phyloP scores from a whole-genome alignment of 345 rosid species.

The Euclidium syriacum region DNA sequence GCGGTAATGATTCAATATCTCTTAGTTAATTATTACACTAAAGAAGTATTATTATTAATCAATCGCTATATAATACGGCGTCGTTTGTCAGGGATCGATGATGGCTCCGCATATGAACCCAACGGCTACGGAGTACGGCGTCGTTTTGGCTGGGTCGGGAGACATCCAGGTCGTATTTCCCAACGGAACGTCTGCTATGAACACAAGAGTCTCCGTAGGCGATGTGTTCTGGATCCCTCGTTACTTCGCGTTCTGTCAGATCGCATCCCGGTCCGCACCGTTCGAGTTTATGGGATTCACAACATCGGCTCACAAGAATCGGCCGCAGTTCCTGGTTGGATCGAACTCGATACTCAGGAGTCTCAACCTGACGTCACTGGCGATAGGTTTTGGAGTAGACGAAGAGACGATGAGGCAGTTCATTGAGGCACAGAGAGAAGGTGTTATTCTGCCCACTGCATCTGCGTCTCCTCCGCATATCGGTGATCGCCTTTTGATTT shows the following conservation, averaged over 20 bases:
- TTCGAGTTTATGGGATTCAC: constrained; percentile 86
- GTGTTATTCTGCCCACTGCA: constrained; percentile 61
- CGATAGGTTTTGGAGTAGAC: constrained; percentile 53
- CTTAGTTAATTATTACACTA: not conserved
- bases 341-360: constrained; percentile 47
- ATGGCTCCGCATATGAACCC: constrained; percentile 95
- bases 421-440: constrained; percentile 47
- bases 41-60: not conserved
- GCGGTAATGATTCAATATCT: constrained; percentile 45
- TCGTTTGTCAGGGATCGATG: constrained; percentile 71
- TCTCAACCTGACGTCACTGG: constrained; percentile 44
- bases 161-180: constrained; percentile 69
- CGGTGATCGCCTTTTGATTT: not conserved
- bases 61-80: too few relatives aligned
- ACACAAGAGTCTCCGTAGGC: constrained; percentile 45
- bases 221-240: constrained; percentile 83
- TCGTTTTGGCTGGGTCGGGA: constrained; percentile 61
- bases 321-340: constrained; percentile 80
- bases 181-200: constrained; percentile 67
- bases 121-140: constrained; percentile 74
- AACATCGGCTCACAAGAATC: constrained; percentile 63
- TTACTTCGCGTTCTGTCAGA: constrained; percentile 82
- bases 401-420: constrained; percentile 35
- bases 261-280: constrained; percentile 54
- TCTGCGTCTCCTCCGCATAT: constrained; percentile 41